Evolutionary conservation across 306 rosid genomes (phyloP).

Genomic region (Pterocarpus macrocarpus): DNA sequence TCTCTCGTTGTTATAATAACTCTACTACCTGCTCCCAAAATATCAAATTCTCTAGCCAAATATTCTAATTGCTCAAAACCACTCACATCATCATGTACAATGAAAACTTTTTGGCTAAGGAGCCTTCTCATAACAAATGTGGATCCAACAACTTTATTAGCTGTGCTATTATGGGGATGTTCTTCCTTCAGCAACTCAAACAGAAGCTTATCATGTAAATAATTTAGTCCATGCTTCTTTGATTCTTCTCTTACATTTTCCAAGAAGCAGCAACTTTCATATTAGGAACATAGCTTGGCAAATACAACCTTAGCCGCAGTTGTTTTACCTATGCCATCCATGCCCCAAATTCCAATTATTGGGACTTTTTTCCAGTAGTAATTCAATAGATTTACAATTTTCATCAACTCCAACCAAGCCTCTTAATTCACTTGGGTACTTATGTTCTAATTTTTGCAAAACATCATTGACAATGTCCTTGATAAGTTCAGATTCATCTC

Average conservation of each 20-base stretch:
- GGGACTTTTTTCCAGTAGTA: neutral
- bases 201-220: neutral
- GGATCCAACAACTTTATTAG: neutral
- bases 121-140: neutral
- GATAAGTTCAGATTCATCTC: neutral
- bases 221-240: neutral
- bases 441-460: neutral
- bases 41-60: slow-evolving; percentile 4
- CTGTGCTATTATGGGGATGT: no score
- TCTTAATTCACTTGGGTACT: neutral
- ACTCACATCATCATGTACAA: slow-evolving; percentile 26
- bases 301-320: neutral
- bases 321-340: neutral
- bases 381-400: no score
- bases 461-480: neutral
- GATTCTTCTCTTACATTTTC: neutral
- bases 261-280: neutral
- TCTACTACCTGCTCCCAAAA: slow-evolving; percentile 19
- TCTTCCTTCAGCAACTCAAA: neutral
- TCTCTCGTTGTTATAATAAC: slow-evolving; percentile 18
- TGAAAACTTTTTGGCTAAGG: neutral
- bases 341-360: neutral
- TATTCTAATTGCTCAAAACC: slow-evolving; percentile 9
- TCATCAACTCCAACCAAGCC: neutral
- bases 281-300: neutral